A percentile compares a stretch with the other conserved stretches of the same genome.
These are phyloP conservation scores for Nyssa sinensis DNA, from an alignment of 148 eudicot genomes.

Conservation along the genomic window DNA sequence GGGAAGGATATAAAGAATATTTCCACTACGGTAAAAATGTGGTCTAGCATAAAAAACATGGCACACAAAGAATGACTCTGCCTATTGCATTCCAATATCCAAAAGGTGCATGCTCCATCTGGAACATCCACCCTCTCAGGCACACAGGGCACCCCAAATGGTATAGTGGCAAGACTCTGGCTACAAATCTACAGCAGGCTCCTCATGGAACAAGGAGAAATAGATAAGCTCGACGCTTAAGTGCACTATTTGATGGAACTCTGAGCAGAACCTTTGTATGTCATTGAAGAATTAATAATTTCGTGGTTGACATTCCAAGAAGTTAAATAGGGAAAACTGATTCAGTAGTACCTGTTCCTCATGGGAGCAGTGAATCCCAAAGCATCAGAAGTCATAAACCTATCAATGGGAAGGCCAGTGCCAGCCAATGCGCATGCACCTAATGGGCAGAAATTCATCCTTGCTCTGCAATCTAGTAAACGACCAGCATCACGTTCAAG, in stretches of 20 bases:
- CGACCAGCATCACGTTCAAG: constrained; percentile 98
- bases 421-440: constrained; percentile 99
- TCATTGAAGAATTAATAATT: not conserved
- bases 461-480: constrained; percentile 70
- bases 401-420: constrained; percentile 94
- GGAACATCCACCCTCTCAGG: not conserved
- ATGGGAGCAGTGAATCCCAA: constrained; percentile 86
- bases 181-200: no score
- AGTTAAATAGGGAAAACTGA: not conserved
- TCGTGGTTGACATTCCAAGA: not conserved
- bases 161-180: not conserved
- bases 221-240: constrained; percentile 3
- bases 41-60: not conserved
- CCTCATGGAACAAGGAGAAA: not conserved
- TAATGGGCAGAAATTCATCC: constrained; percentile 87
- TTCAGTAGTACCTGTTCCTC: constrained; percentile 75
- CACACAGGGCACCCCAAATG: not conserved
- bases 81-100: not conserved
- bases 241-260: not conserved
- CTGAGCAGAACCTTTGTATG: not conserved
- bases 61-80: not conserved
- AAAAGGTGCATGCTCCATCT: not conserved
- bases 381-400: constrained; percentile 92
- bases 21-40: not conserved
- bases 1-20: no score